A percentile compares a stretch with the other conserved stretches of the same genome.
Evolutionary conservation across 1,284 basidiomycete genomes (phyloP).

Genomic region (Rhizopogon parksii): DNA sequence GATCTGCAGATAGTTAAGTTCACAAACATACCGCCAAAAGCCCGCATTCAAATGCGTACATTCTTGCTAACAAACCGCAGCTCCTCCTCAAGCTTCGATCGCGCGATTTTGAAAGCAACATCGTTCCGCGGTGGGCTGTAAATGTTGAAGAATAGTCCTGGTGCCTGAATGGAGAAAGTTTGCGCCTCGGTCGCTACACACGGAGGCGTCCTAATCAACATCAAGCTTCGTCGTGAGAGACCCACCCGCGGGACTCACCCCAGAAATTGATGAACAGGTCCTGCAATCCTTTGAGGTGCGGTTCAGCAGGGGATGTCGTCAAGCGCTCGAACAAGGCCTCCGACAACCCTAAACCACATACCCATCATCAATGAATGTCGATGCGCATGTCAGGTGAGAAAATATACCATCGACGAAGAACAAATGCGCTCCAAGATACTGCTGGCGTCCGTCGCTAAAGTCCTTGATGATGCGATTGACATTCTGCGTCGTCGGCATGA

Average conservation of each 20-base stretch:
- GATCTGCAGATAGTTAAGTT: slow-evolving; percentile 45
- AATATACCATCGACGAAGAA: slow-evolving; percentile 88
- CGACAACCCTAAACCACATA: slow-evolving; percentile 45
- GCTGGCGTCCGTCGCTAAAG: slow-evolving; percentile 59
- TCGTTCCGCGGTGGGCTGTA: slow-evolving; percentile 78
- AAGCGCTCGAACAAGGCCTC: slow-evolving; percentile 73
- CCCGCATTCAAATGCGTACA: slow-evolving; percentile 32
- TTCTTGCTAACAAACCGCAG: slow-evolving; percentile 66
- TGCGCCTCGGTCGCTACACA: slow-evolving; percentile 73
- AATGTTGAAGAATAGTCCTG: slow-evolving; percentile 77
- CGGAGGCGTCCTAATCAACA: slow-evolving; percentile 11
- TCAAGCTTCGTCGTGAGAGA: neutral
- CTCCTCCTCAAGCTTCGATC: slow-evolving; percentile 76
- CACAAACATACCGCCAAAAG: slow-evolving; percentile 15
- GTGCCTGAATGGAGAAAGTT: slow-evolving; percentile 71
- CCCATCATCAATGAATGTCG: slow-evolving; percentile 5
- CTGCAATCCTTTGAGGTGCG: slow-evolving; percentile 62
- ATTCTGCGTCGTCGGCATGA: slow-evolving; percentile 94
- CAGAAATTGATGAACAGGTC: slow-evolving; percentile 89
- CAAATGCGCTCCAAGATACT: slow-evolving; percentile 85
- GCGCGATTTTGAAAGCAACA: slow-evolving; percentile 49
- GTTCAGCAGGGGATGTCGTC: slow-evolving; percentile 64
- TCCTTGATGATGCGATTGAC: slow-evolving; percentile 88
- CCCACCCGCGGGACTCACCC: slow-evolving; percentile 40
- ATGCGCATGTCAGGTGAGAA: slow-evolving; percentile 5